phyloP scores from a whole-genome alignment of 2,329 filamentous ascomycete genomes.

The Rugonectria rugulosa region DNA sequence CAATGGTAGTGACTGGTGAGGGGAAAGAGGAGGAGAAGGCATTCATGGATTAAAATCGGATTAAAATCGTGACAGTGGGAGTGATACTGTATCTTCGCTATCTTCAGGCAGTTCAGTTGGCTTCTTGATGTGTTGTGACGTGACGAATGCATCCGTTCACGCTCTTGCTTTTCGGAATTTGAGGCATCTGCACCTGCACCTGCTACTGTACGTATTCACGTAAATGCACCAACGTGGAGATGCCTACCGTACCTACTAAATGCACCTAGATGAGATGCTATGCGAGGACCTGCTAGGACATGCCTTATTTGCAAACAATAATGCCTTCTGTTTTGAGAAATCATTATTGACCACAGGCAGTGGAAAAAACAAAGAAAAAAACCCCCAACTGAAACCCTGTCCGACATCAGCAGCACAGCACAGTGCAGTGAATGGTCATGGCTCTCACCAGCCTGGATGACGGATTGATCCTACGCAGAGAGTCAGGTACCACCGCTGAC shows the following conservation, averaged over 20 bases:
- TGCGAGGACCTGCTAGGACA: no score
- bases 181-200: not conserved
- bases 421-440: conserved; percentile 10
- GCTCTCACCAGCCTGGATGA: conserved; percentile 8
- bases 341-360: no score
- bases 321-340: no score
- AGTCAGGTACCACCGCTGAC: conserved; percentile 2
- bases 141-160: conserved; percentile 16
- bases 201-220: not conserved
- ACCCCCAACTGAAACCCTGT: not conserved
- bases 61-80: conserved; percentile 5
- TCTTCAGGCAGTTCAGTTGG: not conserved
- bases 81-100: conserved; percentile 1
- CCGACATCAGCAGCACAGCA: no score
- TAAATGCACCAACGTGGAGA: not conserved
- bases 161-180: not conserved
- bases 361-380: not conserved
- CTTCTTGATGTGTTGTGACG: conserved; percentile 12
- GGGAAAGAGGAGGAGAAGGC: conserved; percentile 8
- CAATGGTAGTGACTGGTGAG: conserved; percentile 19
- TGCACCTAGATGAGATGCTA: not conserved
- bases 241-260: no score
- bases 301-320: no score
- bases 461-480: not conserved
- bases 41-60: no score